phyloP scores from a whole-genome alignment of 2,329 filamentous ascomycete genomes.

The Septoria petroselini region DNA sequence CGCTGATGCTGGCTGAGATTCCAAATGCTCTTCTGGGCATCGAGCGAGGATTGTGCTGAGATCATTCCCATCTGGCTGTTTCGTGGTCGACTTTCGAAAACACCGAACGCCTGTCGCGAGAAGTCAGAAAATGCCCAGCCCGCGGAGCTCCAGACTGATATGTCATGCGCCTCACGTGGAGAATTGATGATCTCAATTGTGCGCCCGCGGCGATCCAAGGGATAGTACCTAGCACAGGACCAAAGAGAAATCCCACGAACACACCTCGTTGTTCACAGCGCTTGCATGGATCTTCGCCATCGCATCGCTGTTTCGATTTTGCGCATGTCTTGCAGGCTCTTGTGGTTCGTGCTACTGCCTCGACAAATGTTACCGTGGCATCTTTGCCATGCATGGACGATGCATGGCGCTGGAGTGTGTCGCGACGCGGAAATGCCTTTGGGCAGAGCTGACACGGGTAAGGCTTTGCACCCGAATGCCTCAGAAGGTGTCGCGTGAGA shows the following conservation, averaged over 20 bases:
- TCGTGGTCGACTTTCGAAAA: slow-evolving; percentile 2
- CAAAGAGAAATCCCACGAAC: neutral
- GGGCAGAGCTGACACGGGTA: slow-evolving; percentile 5
- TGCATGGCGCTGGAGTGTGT: slow-evolving; percentile 3
- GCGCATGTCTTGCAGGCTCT: slow-evolving; percentile 5
- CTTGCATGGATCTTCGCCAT: slow-evolving; percentile 1
- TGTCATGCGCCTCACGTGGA: slow-evolving; percentile 3
- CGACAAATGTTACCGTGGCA: neutral
- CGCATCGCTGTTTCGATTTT: slow-evolving; percentile 8
- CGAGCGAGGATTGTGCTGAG: neutral
- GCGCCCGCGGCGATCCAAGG: neutral
- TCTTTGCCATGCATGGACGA: slow-evolving; percentile 4
- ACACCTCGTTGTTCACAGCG: slow-evolving; percentile 6
- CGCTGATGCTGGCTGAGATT: neutral
- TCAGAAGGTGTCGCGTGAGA: slow-evolving; percentile 6
- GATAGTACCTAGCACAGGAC: no score
- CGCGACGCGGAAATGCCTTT: slow-evolving; percentile 6
- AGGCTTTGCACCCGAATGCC: slow-evolving; percentile 6
- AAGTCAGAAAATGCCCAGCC: slow-evolving; percentile 6
- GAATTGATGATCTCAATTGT: neutral
- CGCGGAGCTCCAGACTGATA: slow-evolving; percentile 3
- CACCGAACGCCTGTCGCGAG: neutral
- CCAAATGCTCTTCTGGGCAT: neutral
- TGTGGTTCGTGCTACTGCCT: slow-evolving; percentile 1
- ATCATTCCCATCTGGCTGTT: neutral